Base-by-base conservation (phyloP, 2,329 filamentous ascomycete genomes). In the Camillea tinctor region DNA sequence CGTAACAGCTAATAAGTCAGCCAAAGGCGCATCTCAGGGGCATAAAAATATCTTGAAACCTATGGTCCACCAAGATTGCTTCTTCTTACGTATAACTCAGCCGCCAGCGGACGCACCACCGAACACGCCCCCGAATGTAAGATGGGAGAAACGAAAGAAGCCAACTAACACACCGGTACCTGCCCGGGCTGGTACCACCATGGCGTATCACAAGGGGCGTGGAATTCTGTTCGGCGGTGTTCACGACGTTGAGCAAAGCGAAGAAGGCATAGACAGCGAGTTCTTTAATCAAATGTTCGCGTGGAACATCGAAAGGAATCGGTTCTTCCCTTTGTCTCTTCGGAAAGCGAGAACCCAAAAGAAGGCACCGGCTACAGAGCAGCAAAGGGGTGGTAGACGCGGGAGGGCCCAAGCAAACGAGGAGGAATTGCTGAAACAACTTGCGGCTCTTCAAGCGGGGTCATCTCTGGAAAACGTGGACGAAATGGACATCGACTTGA, bases 221-320 rank as follows among this genome's bases (percentile, higher is more conserved):
- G 95, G 95, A 0, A 94, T 99, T 59, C 78, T 92, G 69, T 98
- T 98, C 73, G 95, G 95, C 51, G 95, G 95, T 56, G 95, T 99
- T 3, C 92, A 97, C 69, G 93, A 97, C 68, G 90, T 96, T 0
- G 92, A 96, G 74, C 85, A 93, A 72, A 94, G 86, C 65, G 93
- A 97, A 73, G 95, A 99, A 74, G 93, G 91, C 3, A 96, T 99
- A 66, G 94, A 99, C 57, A 96, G 92, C 72, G 93, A 97, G 74
- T 99, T 99, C 77, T 99, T 98, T 79, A 94, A 97, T 69, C 85
- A 88, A 58, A 77, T 98, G 22, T 96, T 91, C 70, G 91, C 93
- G 4, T 98, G 93, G 92, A 97, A 96, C 71, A 88, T 97, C 64
- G 95, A 98, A 70, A 86, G 94, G 60, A 99, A 99, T 73, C 84